Evolutionary conservation across 768 basidiomycete species (phyloP), one percentile per base, ranked within the genome.

Genomic region (Podaxis pistillaris): DNA sequence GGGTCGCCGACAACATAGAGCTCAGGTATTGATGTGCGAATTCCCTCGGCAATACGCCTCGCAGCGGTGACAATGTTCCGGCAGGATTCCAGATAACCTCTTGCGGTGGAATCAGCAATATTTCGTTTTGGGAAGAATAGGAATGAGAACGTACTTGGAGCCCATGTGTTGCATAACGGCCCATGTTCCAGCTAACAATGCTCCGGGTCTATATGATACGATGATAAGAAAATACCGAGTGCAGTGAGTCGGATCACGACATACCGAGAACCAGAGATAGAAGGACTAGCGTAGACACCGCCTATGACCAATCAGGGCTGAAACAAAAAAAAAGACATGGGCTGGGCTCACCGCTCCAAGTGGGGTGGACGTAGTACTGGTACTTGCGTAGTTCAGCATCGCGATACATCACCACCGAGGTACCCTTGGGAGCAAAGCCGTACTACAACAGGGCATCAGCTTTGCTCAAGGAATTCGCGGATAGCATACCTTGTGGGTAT

Each of bases 131-230:
- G 60, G 28, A 58, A 49, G 49, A 24, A 40, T 46, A 63, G 63
- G 50, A 19, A 44, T 11, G 58, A 41, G 30, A n/a, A 80, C 89
- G 56, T 70, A 94, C 93, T 89, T 82, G 63, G 88, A 81, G 30
- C 96, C 96, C 78, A 98, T 89, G 72, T 93, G 86, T 65, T 96
- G 91, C 87, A 99, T 89, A 1, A 94, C 94, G 6, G 96, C 96
- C 94, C 95, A 99, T 30, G 94, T 88, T 51, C 93, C 96, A 26
- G 96, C 96, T 63, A 99, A 89, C 64, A 98, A 77, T 0, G 95
- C 88, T 5, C 96, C 97, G 0, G 96, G 93, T 41, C 96, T 93
- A 67, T 36, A 50, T 13, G 26, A 12, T 12, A 28, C 3, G 24
- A 50, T 50, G 4, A 3, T n/a, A 19, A 22, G 49, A 22, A 12